A percentile compares a stretch with the other conserved stretches of the same genome.
These are phyloP conservation scores for Arxiozyma bovina DNA, from an alignment of 1,139 yeast genomes.

Conservation along the genomic window DNA sequence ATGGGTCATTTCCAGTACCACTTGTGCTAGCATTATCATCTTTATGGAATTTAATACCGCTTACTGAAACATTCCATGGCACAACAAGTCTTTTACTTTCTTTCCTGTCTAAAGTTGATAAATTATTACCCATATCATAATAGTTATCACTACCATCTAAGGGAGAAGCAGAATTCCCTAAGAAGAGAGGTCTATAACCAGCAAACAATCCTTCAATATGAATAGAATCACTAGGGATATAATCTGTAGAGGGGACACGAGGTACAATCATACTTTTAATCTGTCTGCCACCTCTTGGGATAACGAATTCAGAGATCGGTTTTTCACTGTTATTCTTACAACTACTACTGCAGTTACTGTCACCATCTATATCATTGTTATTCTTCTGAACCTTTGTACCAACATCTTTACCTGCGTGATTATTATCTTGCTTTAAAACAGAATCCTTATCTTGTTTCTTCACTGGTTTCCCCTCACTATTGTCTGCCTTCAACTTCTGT, in stretches of 20 bases:
- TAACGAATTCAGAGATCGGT: background rate
- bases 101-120: background rate
- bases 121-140: background rate
- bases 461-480: background rate
- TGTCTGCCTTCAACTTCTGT: background rate
- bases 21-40: background rate
- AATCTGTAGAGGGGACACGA: slow-evolving; percentile 25
- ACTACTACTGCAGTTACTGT: background rate
- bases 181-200: slow-evolving; percentile 30
- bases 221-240: slow-evolving; percentile 21
- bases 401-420: background rate
- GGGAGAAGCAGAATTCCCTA: slow-evolving; percentile 27
- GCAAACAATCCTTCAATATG: slow-evolving; percentile 32
- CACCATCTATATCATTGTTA: background rate
- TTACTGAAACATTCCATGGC: slow-evolving; percentile 33
- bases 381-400: background rate
- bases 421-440: background rate
- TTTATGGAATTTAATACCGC: slow-evolving; percentile 25
- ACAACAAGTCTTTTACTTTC: slow-evolving; percentile 17
- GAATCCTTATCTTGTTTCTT: background rate
- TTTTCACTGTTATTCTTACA: background rate
- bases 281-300: background rate
- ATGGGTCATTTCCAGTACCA: slow-evolving; percentile 20
- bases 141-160: background rate
- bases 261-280: slow-evolving; percentile 18